phyloP scores from a whole-genome alignment of 352 stramenopile species.

The Plasmopara muralis region DNA sequence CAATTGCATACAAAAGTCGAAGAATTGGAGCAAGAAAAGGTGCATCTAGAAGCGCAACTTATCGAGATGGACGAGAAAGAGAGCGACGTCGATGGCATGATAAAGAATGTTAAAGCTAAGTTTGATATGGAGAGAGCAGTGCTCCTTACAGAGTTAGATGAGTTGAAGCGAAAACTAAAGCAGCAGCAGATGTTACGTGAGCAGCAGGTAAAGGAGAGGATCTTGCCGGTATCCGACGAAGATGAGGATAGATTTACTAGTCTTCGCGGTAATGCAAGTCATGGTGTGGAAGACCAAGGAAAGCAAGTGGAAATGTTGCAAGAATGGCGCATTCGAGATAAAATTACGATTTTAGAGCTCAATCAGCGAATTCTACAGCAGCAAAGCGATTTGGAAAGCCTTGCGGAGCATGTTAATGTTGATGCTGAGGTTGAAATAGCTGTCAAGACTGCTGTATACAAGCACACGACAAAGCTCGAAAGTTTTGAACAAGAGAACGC shows the following conservation, averaged over 20 bases:
- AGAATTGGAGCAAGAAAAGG: slow-evolving; percentile 50
- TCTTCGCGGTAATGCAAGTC: slow-evolving; percentile 5
- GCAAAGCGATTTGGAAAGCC: slow-evolving; percentile 50
- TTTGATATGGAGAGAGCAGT: slow-evolving; percentile 54
- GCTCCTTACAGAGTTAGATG: slow-evolving; percentile 36
- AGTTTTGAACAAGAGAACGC: slow-evolving; percentile 28
- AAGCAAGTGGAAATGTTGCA: slow-evolving; percentile 57
- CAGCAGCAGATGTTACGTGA: slow-evolving; percentile 31
- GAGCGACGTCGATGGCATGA: slow-evolving; percentile 43
- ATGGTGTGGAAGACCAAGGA: slow-evolving; percentile 37
- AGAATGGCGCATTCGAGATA: slow-evolving; percentile 58
- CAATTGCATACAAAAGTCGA: slow-evolving; percentile 48
- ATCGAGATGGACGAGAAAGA: slow-evolving; percentile 74
- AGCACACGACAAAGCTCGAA: slow-evolving; percentile 26
- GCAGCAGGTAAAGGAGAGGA: slow-evolving; percentile 22
- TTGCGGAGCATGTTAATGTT: slow-evolving; percentile 45
- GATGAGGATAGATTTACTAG: neutral
- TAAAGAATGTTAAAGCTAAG: slow-evolving; percentile 35
- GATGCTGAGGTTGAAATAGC: slow-evolving; percentile 28
- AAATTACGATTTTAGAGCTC: slow-evolving; percentile 49
- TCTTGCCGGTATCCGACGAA: slow-evolving; percentile 6
- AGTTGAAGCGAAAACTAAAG: slow-evolving; percentile 33
- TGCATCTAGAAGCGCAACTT: slow-evolving; percentile 47
- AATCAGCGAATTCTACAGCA: slow-evolving; percentile 52
- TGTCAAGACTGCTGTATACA: slow-evolving; percentile 28